phyloP scores from a whole-genome alignment of 148 eudicot species.

The Vaccinium macrocarpon region DNA sequence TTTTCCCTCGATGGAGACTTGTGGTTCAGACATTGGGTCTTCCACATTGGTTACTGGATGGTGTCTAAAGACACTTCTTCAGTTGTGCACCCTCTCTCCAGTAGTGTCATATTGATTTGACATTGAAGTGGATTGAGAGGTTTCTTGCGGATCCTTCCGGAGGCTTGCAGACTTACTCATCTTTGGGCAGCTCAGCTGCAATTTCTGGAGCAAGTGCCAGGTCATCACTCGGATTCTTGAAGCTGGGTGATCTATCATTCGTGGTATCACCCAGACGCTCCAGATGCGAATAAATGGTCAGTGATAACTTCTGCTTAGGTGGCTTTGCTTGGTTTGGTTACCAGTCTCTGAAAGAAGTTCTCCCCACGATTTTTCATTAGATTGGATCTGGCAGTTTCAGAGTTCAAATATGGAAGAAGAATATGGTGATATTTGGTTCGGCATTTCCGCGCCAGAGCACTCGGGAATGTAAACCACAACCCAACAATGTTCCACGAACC shows the following conservation, averaged over 20 bases:
- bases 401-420: neutral
- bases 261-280: constrained; percentile 5
- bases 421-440: neutral
- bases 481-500: constrained; percentile 14
- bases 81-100: constrained; percentile 21
- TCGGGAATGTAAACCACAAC: constrained; percentile 15
- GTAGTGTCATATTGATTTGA: constrained; percentile 6
- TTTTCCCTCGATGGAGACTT: constrained; percentile 8
- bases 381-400: constrained; percentile 10
- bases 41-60: constrained; percentile 12
- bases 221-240: constrained; percentile 1
- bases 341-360: neutral
- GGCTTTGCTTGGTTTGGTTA: neutral
- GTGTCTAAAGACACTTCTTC: constrained; percentile 2
- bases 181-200: constrained; percentile 25
- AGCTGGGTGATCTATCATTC: constrained; percentile 14
- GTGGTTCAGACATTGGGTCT: constrained; percentile 18
- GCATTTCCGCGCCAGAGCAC: constrained; percentile 3
- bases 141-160: neutral
- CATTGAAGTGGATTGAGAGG: constrained; percentile 2
- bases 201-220: constrained; percentile 18
- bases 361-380: neutral
- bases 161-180: constrained; percentile 20
- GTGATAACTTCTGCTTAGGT: neutral
- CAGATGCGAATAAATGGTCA: neutral